Evolutionary conservation across 2,329 filamentous ascomycete species (phyloP).

Genomic region (Exophiala sp.): DNA sequence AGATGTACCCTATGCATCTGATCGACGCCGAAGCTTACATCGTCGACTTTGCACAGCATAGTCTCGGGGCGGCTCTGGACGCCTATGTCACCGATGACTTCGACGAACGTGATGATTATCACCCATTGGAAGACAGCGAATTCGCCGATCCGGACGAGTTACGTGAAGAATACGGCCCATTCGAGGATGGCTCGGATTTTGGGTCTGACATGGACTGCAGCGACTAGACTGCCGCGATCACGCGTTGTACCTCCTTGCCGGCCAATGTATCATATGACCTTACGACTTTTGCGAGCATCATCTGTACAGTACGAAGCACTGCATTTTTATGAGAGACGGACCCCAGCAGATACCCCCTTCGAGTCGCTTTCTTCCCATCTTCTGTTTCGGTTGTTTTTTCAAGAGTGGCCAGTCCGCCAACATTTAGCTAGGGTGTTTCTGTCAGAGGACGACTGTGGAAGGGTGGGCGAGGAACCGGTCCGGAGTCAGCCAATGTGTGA

Average conservation of each 20-base stretch:
- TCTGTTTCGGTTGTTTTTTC: constrained; percentile 4
- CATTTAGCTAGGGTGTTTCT: neutral
- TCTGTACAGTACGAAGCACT: constrained; percentile 17
- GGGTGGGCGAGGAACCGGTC: neutral
- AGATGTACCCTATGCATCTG: constrained; percentile 23
- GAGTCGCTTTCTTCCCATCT: constrained; percentile 10
- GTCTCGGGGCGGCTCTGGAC: constrained; percentile 19
- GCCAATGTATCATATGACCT: constrained; percentile 15
- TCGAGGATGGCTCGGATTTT: constrained; percentile 12
- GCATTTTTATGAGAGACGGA: constrained; percentile 23
- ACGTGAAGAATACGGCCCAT: constrained; percentile 19
- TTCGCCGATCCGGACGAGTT: constrained; percentile 21
- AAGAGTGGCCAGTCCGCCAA: constrained; percentile 3
- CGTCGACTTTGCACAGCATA: constrained; percentile 12
- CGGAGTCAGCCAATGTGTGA: neutral
- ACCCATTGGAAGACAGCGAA: constrained; percentile 18
- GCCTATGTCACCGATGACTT: constrained; percentile 18
- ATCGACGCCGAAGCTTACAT: constrained; percentile 19
- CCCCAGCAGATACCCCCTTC: constrained; percentile 17
- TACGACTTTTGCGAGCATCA: constrained; percentile 10
- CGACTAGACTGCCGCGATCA: constrained; percentile 2
- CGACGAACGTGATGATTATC: constrained; percentile 10
- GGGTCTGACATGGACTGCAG: constrained; percentile 23
- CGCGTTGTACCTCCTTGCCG: neutral
- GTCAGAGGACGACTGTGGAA: constrained; percentile 1